Percentiles rank a stretch among this genome's conserved stretches.
These are phyloP conservation scores for Caryopteris hybrid DNA, from an alignment of 305 asterid genomes.

Conservation along the genomic window DNA sequence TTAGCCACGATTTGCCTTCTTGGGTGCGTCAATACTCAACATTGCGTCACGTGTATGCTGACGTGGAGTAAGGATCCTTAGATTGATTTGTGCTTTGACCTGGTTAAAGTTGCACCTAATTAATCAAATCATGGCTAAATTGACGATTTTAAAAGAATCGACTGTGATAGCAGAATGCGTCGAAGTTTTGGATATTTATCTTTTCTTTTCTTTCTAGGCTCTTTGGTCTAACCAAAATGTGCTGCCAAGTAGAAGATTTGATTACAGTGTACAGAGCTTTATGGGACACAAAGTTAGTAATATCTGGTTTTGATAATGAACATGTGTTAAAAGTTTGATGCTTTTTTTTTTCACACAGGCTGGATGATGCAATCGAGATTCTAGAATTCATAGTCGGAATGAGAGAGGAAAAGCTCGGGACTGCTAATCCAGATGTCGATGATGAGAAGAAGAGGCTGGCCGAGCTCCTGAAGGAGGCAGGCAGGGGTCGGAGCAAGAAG, in stretches of 20 bases:
- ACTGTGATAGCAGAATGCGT: too few relatives aligned
- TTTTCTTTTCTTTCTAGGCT: too few relatives aligned
- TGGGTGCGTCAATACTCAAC: too few relatives aligned
- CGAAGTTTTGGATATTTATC: too few relatives aligned
- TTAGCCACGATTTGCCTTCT: neutral
- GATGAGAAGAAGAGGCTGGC: slow-evolving; percentile 88
- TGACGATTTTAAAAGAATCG: neutral
- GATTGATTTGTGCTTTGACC: too few relatives aligned
- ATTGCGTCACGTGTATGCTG: too few relatives aligned
- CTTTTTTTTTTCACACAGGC: slow-evolving; percentile 30
- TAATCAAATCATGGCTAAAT: too few relatives aligned
- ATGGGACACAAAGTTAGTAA: slow-evolving; percentile 7
- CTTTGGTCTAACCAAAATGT: neutral
- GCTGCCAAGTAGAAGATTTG: slow-evolving; percentile 6
- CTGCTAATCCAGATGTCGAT: slow-evolving; percentile 88
- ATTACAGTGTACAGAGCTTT: neutral
- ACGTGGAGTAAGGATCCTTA: too few relatives aligned
- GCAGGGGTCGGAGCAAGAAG: slow-evolving; percentile 64
- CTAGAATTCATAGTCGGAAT: slow-evolving; percentile 78
- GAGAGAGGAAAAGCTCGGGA: slow-evolving; percentile 98
- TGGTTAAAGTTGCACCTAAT: too few relatives aligned
- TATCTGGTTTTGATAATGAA: slow-evolving; percentile 1
- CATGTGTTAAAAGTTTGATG: slow-evolving; percentile 1
- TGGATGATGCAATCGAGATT: slow-evolving; percentile 79
- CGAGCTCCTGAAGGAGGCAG: slow-evolving; percentile 76